These are phyloP conservation scores for Fusarium albosuccineum DNA, from an alignment of 2,329 filamentous ascomycete species.

Conservation along the genomic window DNA sequence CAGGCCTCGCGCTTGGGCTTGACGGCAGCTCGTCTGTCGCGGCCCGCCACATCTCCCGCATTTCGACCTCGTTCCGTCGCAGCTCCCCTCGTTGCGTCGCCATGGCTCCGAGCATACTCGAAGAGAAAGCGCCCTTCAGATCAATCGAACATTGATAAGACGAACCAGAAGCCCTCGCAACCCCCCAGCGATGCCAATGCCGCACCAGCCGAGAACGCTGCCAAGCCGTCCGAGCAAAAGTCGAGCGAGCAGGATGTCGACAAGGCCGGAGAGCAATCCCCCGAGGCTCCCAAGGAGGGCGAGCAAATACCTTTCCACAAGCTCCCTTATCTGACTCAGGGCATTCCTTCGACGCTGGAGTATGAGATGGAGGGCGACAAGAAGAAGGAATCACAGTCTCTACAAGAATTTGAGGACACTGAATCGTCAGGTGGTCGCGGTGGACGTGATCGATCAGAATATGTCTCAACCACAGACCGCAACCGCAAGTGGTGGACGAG, in stretches of 20 bases:
- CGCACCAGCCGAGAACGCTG: constrained; percentile 18
- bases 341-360: constrained; percentile 91
- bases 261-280: constrained; percentile 41
- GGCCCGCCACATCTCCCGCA: constrained; percentile 41
- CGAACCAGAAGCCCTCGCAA: constrained; percentile 35
- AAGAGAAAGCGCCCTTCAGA: constrained; percentile 35
- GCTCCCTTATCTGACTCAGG: constrained; percentile 91
- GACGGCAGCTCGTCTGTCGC: constrained; percentile 47
- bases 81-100: constrained; percentile 38
- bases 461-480: constrained; percentile 91
- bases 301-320: constrained; percentile 70
- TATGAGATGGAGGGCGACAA: constrained; percentile 72
- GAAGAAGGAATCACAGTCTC: constrained; percentile 51
- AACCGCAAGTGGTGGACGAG: constrained; percentile 82
- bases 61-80: constrained; percentile 43
- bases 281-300: constrained; percentile 50
- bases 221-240: constrained; percentile 31
- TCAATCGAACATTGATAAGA: constrained; percentile 16
- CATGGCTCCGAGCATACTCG: constrained; percentile 50
- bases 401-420: constrained; percentile 55
- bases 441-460: constrained; percentile 72
- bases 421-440: constrained; percentile 48
- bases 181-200: constrained; percentile 35
- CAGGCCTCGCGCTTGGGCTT: constrained; percentile 51
- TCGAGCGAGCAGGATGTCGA: constrained; percentile 34